Conservation (phyloP, 148 eudicot species). For the Rhododendron ferrugineum region DNA sequence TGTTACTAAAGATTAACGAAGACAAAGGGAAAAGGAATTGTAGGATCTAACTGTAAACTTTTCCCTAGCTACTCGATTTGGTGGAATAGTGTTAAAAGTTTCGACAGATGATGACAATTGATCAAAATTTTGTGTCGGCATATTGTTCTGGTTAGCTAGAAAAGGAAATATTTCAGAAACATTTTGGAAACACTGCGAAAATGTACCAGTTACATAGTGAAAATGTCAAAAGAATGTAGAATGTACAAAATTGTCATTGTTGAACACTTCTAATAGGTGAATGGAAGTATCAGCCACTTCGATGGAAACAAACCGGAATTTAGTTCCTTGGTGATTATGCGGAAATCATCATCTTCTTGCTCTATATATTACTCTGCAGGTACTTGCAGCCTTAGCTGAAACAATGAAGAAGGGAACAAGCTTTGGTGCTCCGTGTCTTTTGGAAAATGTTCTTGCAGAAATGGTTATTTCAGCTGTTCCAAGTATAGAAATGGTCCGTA, state of each 20-base stretch:
- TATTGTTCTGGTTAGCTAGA: not conserved
- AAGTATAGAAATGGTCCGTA: conserved; percentile 94
- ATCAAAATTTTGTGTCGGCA: not conserved
- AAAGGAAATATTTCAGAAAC: not conserved
- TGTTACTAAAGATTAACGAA: not conserved
- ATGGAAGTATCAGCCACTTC: not conserved
- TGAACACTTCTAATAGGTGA: not conserved
- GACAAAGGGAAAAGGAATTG: not conserved
- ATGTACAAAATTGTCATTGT: not conserved
- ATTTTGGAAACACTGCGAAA: not conserved
- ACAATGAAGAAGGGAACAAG: conserved; percentile 98
- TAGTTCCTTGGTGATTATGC: not conserved
- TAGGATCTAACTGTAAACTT: not conserved
- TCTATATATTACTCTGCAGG: conserved; percentile 36
- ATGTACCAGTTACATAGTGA: not conserved
- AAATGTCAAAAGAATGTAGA: not conserved
- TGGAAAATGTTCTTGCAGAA: conserved; percentile 79
- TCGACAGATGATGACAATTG: not conserved
- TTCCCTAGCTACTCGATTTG: not conserved
- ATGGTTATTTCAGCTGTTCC: conserved; percentile 98
- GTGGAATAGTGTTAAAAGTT: not conserved
- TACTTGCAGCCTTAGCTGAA: conserved; percentile 84
- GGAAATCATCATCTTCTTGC: not conserved
- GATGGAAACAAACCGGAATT: not conserved
- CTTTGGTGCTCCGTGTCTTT: conserved; percentile 98